phyloP scores from a whole-genome alignment of 257 asterid species.

The Capsicum baccatum region DNA sequence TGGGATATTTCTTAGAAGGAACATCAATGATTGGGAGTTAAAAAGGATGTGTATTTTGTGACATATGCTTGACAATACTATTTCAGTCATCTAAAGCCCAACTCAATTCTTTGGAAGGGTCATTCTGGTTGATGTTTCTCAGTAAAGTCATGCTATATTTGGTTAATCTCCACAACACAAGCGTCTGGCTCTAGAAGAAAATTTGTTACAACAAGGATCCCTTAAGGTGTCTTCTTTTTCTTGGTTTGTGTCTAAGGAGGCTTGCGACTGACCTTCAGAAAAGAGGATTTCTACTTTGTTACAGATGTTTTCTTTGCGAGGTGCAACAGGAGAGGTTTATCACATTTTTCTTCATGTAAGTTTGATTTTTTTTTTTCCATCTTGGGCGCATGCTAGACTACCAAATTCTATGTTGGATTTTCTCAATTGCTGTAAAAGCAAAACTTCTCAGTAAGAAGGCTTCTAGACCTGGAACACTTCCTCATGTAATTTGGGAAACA shows the following conservation, averaged over 20 bases:
- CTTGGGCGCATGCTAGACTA: background rate
- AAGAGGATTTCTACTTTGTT: slow-evolving; percentile 1
- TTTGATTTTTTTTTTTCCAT: background rate
- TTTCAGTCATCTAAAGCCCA: slow-evolving; percentile 14
- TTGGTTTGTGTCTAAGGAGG: slow-evolving; percentile 10
- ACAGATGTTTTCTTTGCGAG: background rate
- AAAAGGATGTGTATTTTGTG: background rate
- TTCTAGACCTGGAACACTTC: slow-evolving; percentile 10
- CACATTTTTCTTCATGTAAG: background rate
- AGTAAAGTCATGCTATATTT: background rate
- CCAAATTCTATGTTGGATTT: background rate
- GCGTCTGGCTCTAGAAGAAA: background rate
- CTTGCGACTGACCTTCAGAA: background rate
- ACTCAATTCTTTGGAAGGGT: background rate
- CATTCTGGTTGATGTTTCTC: background rate
- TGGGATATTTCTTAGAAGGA: background rate
- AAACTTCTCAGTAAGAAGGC: background rate
- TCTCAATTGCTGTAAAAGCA: background rate
- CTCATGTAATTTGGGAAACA: background rate
- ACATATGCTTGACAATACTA: background rate
- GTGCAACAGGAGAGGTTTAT: background rate
- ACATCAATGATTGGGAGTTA: background rate
- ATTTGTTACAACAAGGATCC: background rate
- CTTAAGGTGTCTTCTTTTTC: slow-evolving; percentile 2
- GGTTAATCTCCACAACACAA: background rate